phyloP scores from a whole-genome alignment of 2,329 filamentous ascomycete genomes.

The Aspergillus sclerotialis region DNA sequence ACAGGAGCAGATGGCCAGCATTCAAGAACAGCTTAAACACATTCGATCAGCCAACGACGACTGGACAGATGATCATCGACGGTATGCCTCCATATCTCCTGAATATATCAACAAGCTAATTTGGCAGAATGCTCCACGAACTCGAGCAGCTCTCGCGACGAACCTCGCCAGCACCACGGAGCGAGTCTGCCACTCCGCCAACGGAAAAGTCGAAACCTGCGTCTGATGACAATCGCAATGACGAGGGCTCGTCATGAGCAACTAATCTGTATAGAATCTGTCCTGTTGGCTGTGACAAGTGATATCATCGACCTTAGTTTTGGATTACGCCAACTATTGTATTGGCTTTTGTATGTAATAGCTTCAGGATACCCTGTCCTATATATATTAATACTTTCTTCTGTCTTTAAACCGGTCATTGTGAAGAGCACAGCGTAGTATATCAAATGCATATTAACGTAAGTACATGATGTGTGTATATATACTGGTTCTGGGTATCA shows the following conservation, averaged over 20 bases:
- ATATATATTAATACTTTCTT: slow-evolving; percentile 4
- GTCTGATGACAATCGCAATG: slow-evolving; percentile 4
- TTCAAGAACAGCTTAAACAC: slow-evolving; percentile 41
- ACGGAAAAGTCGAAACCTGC: slow-evolving; percentile 12
- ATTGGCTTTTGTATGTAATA: slow-evolving; percentile 21
- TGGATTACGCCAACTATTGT: too few species aligned
- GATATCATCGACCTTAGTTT: too few species aligned
- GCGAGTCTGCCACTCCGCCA: slow-evolving; percentile 22
- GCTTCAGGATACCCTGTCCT: slow-evolving; percentile 18
- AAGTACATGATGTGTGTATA: too few species aligned
- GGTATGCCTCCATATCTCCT: slow-evolving; percentile 20
- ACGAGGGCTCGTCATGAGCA: slow-evolving; percentile 7
- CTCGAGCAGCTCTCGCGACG: slow-evolving; percentile 28
- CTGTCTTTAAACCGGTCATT: too few species aligned
- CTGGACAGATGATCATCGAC: slow-evolving; percentile 37
- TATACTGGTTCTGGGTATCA: too few species aligned
- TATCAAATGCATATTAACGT: too few species aligned
- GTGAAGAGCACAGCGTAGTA: too few species aligned
- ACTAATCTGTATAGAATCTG: too few species aligned
- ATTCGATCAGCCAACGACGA: slow-evolving; percentile 39
- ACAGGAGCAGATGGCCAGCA: slow-evolving; percentile 39
- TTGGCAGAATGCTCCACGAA: too few species aligned
- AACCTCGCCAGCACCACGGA: slow-evolving; percentile 20
- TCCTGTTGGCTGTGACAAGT: too few species aligned
- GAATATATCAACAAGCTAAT: too few species aligned